phyloP scores from a whole-genome alignment of 306 rosid species.

The Rosa persica region DNA sequence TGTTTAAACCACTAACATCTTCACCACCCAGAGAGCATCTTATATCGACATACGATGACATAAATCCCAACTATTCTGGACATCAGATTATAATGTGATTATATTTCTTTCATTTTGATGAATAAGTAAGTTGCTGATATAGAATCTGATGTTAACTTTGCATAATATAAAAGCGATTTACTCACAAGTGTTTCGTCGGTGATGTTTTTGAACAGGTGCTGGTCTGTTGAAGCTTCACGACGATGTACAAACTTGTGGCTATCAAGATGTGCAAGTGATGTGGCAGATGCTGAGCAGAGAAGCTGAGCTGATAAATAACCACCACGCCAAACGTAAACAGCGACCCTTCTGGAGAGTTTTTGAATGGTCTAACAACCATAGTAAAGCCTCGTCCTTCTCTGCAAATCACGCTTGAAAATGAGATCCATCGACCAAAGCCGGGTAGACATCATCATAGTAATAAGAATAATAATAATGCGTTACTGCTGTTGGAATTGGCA shows the following conservation, averaged over 20 bases:
- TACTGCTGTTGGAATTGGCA: constrained; percentile 17
- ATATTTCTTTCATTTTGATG: neutral
- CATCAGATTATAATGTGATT: constrained; percentile 4
- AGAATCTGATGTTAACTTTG: neutral
- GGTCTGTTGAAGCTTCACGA: constrained; percentile 70
- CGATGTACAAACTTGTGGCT: constrained; percentile 80
- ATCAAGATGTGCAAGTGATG: constrained; percentile 85
- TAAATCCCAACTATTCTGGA: neutral
- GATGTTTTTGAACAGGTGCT: constrained; percentile 39
- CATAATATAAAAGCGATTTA: neutral
- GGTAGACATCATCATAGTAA: neutral
- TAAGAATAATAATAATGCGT: neutral
- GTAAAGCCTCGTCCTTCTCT: constrained; percentile 36
- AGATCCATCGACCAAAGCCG: neutral
- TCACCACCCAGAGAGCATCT: constrained; percentile 6
- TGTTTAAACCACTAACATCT: constrained; percentile 1
- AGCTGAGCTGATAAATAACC: constrained; percentile 25
- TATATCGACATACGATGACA: neutral
- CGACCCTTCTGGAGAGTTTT: constrained; percentile 59
- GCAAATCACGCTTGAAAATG: constrained; percentile 32
- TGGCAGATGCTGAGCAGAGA: constrained; percentile 73
- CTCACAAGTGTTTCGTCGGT: neutral
- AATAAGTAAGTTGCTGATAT: neutral
- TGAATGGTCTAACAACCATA: constrained; percentile 50
- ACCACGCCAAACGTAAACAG: constrained; percentile 48